Evolutionary conservation across 1,139 yeast genomes (phyloP), one percentile per base, ranked within the genome.

Genomic region (Pichia sp.): DNA sequence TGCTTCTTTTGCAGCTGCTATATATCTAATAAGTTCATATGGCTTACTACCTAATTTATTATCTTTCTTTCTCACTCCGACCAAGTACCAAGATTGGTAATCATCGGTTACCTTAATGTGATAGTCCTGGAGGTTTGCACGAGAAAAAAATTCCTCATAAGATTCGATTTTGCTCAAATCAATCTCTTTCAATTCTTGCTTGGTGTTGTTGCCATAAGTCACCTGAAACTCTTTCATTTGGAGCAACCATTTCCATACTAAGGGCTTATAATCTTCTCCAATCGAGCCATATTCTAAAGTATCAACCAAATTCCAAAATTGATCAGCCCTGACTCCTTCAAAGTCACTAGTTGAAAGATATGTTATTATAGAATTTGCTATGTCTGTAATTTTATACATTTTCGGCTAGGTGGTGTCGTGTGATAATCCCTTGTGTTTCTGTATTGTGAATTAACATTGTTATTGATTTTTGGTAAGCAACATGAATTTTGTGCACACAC

Each of bases 1-100:
- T 2, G 58, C 52, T 0, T 67, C 61, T 19, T 77, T 78, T 31
- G 71, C 57, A 45, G 68, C 71, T 0, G 86, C 83, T 39, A 82
- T 69, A 33, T 64, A 66, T 21, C 66, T 52, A 14, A 72, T 49
- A 32, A 72, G 52, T 23, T 69, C 69, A 51, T 67, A 71, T 0
- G 75, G 71, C 34, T 56, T 52, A 8, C 55, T 59, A 10, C 73
- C 74, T 14, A 71, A 36, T 1, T 60, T 46, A 38, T 66, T 68
- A 45, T 69, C 70, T 35, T 62, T 63, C 38, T 59, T 60, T 2
- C 61, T 57, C 20, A 62, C 61, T 1, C 72, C 73, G 0, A 74
- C 64, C n/a, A 72, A 52, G 14, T 59, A 56, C 3, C 58, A 21
- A 59, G 73, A 71, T 35, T 66, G 62, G 34, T 55, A 60, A 35